Percentiles rank a stretch among this genome's conserved stretches.
phyloP scores from a whole-genome alignment of 352 stramenopile species.

The Chrysophaeum taylorii region DNA sequence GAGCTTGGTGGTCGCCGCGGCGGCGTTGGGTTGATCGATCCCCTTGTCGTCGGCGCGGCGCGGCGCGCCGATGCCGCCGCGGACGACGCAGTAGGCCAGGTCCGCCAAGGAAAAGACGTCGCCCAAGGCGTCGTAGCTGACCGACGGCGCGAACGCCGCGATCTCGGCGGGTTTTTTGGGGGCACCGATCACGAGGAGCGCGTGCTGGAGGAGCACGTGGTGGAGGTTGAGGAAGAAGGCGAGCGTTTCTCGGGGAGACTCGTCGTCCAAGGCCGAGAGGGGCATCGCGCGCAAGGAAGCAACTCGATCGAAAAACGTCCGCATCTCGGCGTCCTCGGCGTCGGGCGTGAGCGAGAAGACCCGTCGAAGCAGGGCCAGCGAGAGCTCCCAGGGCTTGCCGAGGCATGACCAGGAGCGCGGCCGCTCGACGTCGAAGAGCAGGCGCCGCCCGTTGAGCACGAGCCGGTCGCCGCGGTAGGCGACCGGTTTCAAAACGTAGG shows the following conservation, averaged over 20 bases:
- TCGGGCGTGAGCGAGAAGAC: constrained; percentile 11
- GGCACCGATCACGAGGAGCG: constrained; percentile 44
- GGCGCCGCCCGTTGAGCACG: constrained; percentile 52
- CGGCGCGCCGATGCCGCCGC: constrained; percentile 20
- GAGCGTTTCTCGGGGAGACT: constrained; percentile 38
- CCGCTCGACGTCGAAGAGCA: constrained; percentile 46
- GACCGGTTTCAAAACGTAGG: constrained; percentile 34
- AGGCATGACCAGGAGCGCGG: background rate
- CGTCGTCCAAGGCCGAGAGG: constrained; percentile 47
- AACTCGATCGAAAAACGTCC: constrained; percentile 49
- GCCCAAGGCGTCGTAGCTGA: constrained; percentile 50
- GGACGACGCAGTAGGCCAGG: constrained; percentile 36
- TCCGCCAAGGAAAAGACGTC: constrained; percentile 67
- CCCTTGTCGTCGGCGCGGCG: background rate
- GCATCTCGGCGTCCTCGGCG: constrained; percentile 17
- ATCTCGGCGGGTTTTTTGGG: constrained; percentile 11
- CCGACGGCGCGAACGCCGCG: constrained; percentile 31
- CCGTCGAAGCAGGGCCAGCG: background rate
- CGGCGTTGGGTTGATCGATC: background rate
- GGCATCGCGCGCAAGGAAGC: constrained; percentile 44
- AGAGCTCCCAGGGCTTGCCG: constrained; percentile 15
- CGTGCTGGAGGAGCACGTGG: constrained; percentile 60
- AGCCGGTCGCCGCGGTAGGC: constrained; percentile 30
- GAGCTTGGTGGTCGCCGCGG: background rate
- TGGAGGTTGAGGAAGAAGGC: constrained; percentile 67